A percentile compares a stretch with the other conserved stretches of the same genome.
phyloP scores from a whole-genome alignment of 305 asterid genomes.

The Fraxinus paxiana region DNA sequence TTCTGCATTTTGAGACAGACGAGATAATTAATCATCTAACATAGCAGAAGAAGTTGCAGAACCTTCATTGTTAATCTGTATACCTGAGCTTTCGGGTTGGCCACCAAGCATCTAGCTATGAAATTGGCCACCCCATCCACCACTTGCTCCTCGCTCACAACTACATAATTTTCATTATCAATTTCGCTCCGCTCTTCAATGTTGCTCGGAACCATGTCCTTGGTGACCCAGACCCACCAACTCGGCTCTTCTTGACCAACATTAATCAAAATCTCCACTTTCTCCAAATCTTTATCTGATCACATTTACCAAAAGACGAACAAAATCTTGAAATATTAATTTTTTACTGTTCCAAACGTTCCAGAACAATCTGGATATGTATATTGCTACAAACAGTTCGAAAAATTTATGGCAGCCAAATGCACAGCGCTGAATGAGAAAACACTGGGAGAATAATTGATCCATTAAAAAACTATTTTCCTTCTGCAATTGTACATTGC shows the following conservation, averaged over 20 bases:
- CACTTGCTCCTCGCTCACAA: constrained; percentile 70
- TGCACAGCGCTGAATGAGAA: background rate
- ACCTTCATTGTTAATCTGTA: constrained; percentile 29
- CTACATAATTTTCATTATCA: constrained; percentile 65
- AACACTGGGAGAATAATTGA: background rate
- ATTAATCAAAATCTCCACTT: constrained; percentile 48
- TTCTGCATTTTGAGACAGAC: constrained; percentile 47
- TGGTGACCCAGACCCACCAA: constrained; percentile 95
- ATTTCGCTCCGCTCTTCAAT: constrained; percentile 67
- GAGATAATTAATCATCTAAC: background rate
- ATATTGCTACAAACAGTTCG: background rate
- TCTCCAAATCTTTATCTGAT: constrained; percentile 40
- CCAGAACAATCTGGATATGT: background rate
- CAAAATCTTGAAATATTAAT: background rate
- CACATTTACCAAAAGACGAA: background rate
- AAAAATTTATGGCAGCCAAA: background rate
- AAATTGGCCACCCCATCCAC: constrained; percentile 84
- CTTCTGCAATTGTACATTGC: background rate
- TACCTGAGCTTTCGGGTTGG: constrained; percentile 68
- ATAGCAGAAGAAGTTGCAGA: background rate
- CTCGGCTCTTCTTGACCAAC: constrained; percentile 71
- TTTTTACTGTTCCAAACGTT: background rate
- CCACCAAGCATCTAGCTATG: constrained; percentile 75
- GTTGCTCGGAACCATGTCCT: constrained; percentile 49
- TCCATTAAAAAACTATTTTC: background rate